Evolutionary conservation across 768 basidiomycete genomes (phyloP), one percentile per base, ranked within the genome.

Genomic region (Chalciporus sphaerocephalus): DNA sequence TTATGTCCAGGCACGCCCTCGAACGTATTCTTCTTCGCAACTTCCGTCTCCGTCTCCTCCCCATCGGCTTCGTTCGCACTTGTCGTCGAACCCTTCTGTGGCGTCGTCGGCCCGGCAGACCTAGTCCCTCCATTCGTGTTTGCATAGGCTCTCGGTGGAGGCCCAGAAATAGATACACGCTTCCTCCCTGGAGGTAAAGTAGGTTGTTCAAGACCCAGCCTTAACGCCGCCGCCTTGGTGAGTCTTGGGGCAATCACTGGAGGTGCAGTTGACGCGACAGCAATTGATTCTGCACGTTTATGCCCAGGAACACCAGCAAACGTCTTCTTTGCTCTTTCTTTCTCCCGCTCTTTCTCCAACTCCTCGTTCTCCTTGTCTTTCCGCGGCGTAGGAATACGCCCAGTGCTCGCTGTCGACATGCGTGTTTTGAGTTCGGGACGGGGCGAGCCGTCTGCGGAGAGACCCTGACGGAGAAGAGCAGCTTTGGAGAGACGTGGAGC

Each of bases 1-100:
- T 92, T 92, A 57, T 92, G 89, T 0, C 89, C 89, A 5, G 90
- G 89, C 3, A 92, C 83, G 25, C 87, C 87, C 0, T 85, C 84
- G 55, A 91, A 92, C 0, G 74, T 79, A 24, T 63, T 62, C 62
- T 74, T 75, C 32, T 59, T 64, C 48, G 57, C 32, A 1, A 20
- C 35, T 46, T 65, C 63, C 4, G 48, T 62, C 55, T 57, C 55
- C 21, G 64, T 56, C 27, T 61, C 54, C 36, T 60, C 57, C 13
- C 60, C 62, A 39, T 65, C 60, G 2, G 63, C 60, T 32, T 60
- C 65, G 40, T 52, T 57, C 9, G 62, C 55, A 25, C 53, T 61
- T 30, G 50, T 40, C 17, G 37, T 33, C 12, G 47, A 52, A 15
- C 33, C 36, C 18, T 53, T 53, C 23, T 36, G 51, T 16, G 52